Conservation (phyloP, 2,329 filamentous ascomycete genomes). For the Botrytis byssoidea region DNA sequence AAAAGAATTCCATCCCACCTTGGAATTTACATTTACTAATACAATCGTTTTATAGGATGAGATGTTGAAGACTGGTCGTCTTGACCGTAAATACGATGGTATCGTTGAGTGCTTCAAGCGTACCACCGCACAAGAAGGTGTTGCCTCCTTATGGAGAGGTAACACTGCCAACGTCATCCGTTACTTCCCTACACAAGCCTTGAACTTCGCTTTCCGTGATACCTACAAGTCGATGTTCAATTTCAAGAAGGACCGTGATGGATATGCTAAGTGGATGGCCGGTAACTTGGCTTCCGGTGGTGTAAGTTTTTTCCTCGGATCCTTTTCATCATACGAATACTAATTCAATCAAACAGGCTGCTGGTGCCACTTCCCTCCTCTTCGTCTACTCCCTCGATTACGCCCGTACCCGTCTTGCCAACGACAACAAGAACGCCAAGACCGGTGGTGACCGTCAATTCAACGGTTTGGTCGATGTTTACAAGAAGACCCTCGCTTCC, state of each 20-base stretch:
- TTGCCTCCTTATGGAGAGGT: constrained; percentile 95
- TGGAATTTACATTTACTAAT: constrained; percentile 26
- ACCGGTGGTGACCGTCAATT: constrained; percentile 97
- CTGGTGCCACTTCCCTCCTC: constrained; percentile 98
- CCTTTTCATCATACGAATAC: neutral
- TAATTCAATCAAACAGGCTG: constrained; percentile 56
- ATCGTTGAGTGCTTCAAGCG: constrained; percentile 95
- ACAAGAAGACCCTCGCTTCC: constrained; percentile 99
- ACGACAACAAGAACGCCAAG: constrained; percentile 99
- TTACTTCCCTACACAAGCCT: constrained; percentile 99
- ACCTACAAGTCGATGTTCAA: constrained; percentile 99
- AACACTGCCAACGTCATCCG: constrained; percentile 99
- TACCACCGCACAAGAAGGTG: constrained; percentile 86
- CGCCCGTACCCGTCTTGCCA: constrained; percentile 99
- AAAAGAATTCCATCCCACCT: neutral
- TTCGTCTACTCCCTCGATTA: constrained; percentile 99
- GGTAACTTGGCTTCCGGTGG: constrained; percentile 99
- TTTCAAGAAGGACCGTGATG: constrained; percentile 99
- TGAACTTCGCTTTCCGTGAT: constrained; percentile 99
- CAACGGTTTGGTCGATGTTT: constrained; percentile 99
- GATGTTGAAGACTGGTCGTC: constrained; percentile 98
- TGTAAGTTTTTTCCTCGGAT: constrained; percentile 60
- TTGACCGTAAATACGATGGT: constrained; percentile 93
- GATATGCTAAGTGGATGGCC: constrained; percentile 97
- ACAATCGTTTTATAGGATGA: constrained; percentile 70